These are phyloP conservation scores for Aureobasidium sp. DNA, from an alignment of 2,329 filamentous ascomycete species.

Conservation along the genomic window DNA sequence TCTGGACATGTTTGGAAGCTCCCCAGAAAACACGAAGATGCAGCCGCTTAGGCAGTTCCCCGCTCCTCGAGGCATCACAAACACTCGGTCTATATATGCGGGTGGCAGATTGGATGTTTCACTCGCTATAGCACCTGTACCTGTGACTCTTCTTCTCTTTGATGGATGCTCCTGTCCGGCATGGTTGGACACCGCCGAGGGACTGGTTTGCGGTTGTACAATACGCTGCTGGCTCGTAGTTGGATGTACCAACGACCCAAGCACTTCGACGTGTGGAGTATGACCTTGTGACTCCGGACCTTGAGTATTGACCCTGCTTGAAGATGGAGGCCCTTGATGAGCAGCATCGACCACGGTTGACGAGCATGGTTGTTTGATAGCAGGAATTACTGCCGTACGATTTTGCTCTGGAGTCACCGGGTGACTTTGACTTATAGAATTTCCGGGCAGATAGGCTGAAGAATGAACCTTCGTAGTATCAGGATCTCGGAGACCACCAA, in stretches of 20 bases:
- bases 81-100: background rate
- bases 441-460: background rate
- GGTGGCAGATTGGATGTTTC: background rate
- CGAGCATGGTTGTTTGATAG: background rate
- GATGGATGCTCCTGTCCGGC: background rate
- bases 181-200: background rate
- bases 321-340: background rate
- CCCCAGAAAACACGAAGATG: background rate
- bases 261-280: no score
- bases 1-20: background rate
- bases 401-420: background rate
- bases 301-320: background rate
- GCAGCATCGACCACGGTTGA: background rate
- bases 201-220: background rate
- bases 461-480: background rate
- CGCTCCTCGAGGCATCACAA: background rate
- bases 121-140: background rate
- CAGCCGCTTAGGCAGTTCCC: background rate
- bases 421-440: background rate
- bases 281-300: background rate
- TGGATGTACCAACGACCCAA: background rate
- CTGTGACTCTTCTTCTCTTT: background rate
- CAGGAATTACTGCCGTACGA: background rate
- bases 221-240: background rate
- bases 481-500: background rate